Evolutionary conservation across 192 early-diverging fungal species (phyloP), one percentile per base, ranked within the genome.

Genomic region (Coemansia sp.): DNA sequence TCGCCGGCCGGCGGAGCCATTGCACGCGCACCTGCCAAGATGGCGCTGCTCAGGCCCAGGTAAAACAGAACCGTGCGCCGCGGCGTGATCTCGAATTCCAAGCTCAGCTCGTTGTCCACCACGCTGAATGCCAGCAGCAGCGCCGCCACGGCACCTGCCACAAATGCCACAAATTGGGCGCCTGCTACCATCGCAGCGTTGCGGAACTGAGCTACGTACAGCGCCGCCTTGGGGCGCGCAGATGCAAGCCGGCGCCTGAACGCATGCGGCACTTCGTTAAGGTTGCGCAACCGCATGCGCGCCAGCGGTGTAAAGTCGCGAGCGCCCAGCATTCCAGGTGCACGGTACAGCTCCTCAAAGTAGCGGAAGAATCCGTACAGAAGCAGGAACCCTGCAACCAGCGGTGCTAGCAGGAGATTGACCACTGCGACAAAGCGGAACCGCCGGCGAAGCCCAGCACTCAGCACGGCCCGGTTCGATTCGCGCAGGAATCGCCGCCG

Each of bases 261-360:
- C 14, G 87, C 47, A 62, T 99, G 93, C 1, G 94, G 90, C 14
- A 97, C 76, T 60, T 99, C 97, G 66, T 99, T 98, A 56, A 97
- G 97, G 70, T 96, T 92, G 41, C 95, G 83, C 50, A 98, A 89
- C 62, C 88, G 90, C 91, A 89, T 98, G 21, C 78, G 74, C 3
- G 95, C 95, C 42, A 88, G 80, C 7, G 85, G 85, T 1, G 92
- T 83, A 47, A 92, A 99, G 7, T 78, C 74, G 26, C 97, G 82
- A 14, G 85, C 85, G 8, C 79, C 81, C 28, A 97, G 66, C 17
- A 82, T 74, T 18, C 85, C 79, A 0, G 96, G 96, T 47, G 94
- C 90, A 52, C 80, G 80, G 52, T 85, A 47, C 22, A 66, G 63
- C 75, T 92, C 91, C 70, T 94, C 92, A 50, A 92, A 89, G 61